A percentile compares a stretch with the other conserved stretches of the same genome.
Evolutionary conservation across 257 asterid species (phyloP).

Genomic region (Jaltomata sinuosa): DNA sequence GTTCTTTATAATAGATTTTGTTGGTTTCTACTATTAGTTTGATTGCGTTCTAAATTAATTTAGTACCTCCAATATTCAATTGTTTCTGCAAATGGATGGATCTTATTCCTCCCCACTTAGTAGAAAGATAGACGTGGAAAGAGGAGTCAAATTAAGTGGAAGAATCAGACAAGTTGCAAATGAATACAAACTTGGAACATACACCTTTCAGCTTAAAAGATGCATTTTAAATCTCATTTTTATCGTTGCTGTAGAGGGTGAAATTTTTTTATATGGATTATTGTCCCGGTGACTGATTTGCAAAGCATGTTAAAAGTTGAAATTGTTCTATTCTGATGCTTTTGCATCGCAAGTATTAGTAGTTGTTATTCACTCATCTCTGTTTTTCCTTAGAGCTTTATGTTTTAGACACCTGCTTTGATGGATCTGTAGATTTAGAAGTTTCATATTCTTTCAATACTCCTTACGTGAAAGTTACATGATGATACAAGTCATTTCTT

Average conservation of each 20-base stretch:
- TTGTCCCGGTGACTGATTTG: background rate
- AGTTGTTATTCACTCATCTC: background rate
- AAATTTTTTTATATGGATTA: background rate
- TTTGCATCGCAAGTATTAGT: background rate
- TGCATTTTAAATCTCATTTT: background rate
- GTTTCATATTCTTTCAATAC: background rate
- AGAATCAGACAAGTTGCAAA: background rate
- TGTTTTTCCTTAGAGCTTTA: background rate
- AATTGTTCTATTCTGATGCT: background rate
- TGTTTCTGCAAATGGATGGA: background rate
- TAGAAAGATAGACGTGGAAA: background rate
- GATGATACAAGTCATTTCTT: background rate
- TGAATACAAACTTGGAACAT: background rate
- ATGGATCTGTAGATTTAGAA: background rate
- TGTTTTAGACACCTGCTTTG: background rate
- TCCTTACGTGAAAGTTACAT: background rate
- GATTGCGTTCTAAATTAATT: background rate
- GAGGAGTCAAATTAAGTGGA: background rate
- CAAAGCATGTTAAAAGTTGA: background rate
- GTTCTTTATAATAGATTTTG: constrained; percentile 13
- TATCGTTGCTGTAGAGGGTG: background rate
- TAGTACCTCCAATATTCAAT: background rate
- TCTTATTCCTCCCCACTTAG: background rate
- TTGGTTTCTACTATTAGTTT: background rate
- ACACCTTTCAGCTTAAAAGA: background rate